Evolutionary conservation across 176 grass and related monocot species (phyloP), one percentile per base, ranked within the genome.

Genomic region (Tuctoria greenei): DNA sequence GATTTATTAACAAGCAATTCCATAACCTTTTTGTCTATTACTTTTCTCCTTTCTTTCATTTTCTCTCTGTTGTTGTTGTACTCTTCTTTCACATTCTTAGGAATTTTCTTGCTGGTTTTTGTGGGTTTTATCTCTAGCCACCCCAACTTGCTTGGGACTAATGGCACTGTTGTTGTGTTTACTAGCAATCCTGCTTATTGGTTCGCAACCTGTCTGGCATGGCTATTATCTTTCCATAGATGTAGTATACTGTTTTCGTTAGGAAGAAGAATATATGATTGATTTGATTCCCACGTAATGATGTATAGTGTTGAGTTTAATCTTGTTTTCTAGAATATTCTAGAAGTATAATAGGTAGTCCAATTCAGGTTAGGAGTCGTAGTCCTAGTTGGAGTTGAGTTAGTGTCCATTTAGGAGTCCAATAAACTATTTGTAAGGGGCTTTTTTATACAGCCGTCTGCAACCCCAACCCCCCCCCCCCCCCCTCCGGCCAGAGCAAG

Each of bases 1-100:
- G n/a, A 79, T 72, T 38, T 66, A 36, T 41, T 65, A 84, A 72
- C 61, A 64, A 66, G 20, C 28, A 28, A 42, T 72, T 71, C 46
- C 16, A 51, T 51, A 20, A 20, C 49, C 16, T 18, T 51, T 51
- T 51, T 6, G 2, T 47, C 45, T 46, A 46, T 47, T 47, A 47
- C 13, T 16, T 4, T 0, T 5, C 9, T 16, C 45, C 45, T 47
- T 47, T 13, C 45, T 47, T 3, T 47, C 45, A 3, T 15, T 46
- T 47, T 47, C 31, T 47, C 4, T 1, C 31, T 31, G 31, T 31
- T 31, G 31, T 31, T 31, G 31, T 31, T 31, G 31, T n/a, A n/a
- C n/a, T 50, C 16, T 51, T 51, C 49, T 51, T 45, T 47, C 49
- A 20, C 45, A 20, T 51, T 51, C 49, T 51, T 51, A 20, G 14